Evolutionary conservation across 1,284 basidiomycete species (phyloP).

Genomic region (Irpex sp.): DNA sequence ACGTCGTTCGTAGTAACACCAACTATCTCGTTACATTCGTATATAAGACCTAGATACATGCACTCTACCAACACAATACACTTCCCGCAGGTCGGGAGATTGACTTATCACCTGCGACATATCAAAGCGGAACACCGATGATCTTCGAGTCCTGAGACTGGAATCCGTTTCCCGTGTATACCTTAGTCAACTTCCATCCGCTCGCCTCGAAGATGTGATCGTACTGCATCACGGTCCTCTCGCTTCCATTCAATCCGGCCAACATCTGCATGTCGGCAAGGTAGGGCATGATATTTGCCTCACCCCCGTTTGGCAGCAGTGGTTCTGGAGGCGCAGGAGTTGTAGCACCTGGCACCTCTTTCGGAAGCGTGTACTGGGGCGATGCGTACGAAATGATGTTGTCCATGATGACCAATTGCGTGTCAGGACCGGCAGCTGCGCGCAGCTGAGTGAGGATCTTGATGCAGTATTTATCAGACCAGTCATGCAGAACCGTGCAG

Average conservation of each 20-base stretch:
- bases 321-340: neutral
- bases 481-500: constrained; percentile 29
- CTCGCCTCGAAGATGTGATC: constrained; percentile 1
- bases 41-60: too few relatives aligned
- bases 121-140: neutral
- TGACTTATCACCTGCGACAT: neutral
- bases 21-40: too few relatives aligned
- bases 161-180: neutral
- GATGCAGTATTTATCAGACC: constrained; percentile 26
- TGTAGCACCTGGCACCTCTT: neutral
- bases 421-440: constrained; percentile 13
- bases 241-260: neutral
- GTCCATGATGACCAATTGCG: constrained; percentile 8
- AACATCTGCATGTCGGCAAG: neutral
- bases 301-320: neutral
- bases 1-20: too few relatives aligned
- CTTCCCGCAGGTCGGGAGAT: neutral
- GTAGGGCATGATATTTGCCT: neutral
- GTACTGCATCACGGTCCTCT: constrained; percentile 4
- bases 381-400: constrained; percentile 3
- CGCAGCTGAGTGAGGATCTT: constrained; percentile 25
- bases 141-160: neutral
- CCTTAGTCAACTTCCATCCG: constrained; percentile 1
- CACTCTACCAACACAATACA: too few relatives aligned
- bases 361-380: neutral